phyloP scores from a whole-genome alignment of 116 monocot genomes.

The Cymodocea nodosa region DNA sequence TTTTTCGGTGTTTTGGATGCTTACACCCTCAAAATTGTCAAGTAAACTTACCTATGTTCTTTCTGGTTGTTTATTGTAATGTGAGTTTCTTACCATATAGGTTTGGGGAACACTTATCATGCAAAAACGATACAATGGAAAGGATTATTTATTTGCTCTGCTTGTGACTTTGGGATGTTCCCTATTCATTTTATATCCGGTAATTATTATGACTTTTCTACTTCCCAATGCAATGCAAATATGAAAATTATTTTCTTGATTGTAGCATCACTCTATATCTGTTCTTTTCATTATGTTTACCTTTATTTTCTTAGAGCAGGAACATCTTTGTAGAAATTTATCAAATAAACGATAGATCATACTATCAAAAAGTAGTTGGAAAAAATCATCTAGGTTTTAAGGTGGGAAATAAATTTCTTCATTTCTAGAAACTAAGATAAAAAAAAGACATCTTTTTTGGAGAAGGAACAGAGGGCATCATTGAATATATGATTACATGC shows the following conservation, averaged over 20 bases:
- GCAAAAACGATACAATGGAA: slow-evolving; percentile 87
- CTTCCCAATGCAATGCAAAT: background rate
- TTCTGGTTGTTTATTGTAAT: slow-evolving; percentile 1
- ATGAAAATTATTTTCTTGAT: background rate
- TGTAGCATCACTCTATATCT: too few species aligned
- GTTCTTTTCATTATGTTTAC: too few species aligned
- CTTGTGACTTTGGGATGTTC: slow-evolving; percentile 84
- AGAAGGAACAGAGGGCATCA: too few species aligned
- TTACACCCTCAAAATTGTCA: too few species aligned
- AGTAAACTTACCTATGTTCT: background rate
- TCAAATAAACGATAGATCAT: too few species aligned
- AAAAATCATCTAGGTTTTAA: too few species aligned
- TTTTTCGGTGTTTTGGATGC: background rate
- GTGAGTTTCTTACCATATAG: slow-evolving; percentile 18
- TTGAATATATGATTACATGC: too few species aligned
- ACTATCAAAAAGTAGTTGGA: too few species aligned
- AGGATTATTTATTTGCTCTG: slow-evolving; percentile 78
- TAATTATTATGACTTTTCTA: slow-evolving; percentile 11
- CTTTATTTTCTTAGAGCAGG: too few species aligned
- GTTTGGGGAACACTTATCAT: slow-evolving; percentile 87
- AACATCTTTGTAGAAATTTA: too few species aligned
- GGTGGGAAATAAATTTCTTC: background rate
- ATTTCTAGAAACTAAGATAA: background rate
- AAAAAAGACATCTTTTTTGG: too few species aligned
- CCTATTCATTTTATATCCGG: slow-evolving; percentile 87